These are phyloP conservation scores for Fusarium beomiforme DNA, from an alignment of 2,329 filamentous ascomycete species.

Conservation along the genomic window DNA sequence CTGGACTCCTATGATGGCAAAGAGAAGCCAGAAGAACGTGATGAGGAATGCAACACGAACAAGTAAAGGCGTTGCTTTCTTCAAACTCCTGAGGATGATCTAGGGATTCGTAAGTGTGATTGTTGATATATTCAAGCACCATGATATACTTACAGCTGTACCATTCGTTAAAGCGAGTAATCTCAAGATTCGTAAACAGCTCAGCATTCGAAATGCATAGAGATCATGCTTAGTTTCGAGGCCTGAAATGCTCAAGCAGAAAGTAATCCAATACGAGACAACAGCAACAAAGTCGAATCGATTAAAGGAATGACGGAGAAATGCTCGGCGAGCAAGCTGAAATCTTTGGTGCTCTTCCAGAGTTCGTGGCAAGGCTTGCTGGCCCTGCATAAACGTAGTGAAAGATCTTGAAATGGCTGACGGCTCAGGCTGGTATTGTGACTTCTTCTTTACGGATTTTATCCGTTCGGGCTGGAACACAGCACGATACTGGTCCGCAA, in stretches of 20 bases:
- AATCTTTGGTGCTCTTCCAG: constrained; percentile 82
- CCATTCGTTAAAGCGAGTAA: constrained; percentile 93
- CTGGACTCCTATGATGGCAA: constrained; percentile 96
- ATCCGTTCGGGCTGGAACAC: constrained; percentile 86
- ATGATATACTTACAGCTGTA: constrained; percentile 74
- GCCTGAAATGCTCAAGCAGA: constrained; percentile 75
- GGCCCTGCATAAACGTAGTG: constrained; percentile 78
- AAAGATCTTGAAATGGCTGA: constrained; percentile 80
- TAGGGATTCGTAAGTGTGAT: constrained; percentile 47
- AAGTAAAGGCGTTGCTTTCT: constrained; percentile 91
- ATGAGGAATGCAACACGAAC: constrained; percentile 95
- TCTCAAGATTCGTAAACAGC: constrained; percentile 90
- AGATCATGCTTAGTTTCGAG: constrained; percentile 77
- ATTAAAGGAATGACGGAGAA: constrained; percentile 95
- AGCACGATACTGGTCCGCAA: constrained; percentile 78
- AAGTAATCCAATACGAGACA: constrained; percentile 93
- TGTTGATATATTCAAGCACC: neutral
- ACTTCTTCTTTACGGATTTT: constrained; percentile 68
- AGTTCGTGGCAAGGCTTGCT: constrained; percentile 66
- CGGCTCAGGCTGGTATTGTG: constrained; percentile 59
- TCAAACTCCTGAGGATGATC: constrained; percentile 94
- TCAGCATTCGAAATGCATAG: constrained; percentile 95
- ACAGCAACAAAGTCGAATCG: constrained; percentile 94
- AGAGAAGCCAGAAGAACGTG: constrained; percentile 96
- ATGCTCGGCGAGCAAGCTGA: constrained; percentile 89